Base-by-base conservation (phyloP, 1,139 yeast genomes). In the Candida gigantensis region DNA sequence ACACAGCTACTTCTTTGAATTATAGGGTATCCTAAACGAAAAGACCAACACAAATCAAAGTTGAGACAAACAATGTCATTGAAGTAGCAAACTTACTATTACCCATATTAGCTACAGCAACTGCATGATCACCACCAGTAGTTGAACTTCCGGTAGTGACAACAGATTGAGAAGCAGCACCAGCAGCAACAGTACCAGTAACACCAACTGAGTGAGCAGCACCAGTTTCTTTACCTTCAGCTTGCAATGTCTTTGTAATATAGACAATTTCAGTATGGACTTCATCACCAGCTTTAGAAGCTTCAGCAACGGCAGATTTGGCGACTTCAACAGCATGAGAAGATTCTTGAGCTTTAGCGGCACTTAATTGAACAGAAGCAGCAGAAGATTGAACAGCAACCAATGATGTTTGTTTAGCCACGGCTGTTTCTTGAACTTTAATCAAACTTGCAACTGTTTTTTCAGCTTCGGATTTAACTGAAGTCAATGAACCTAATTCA, bases 271-370 rank as follows among this genome's bases (percentile, higher is more conserved):
- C 34, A 11, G 34, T 30, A 5, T 17, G 11, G 16, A 42, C 40
- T 16, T 28, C 27, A 30, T 28, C 38, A 21, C 16, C 35, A 18
- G 44, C 43, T 24, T 25, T 17, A 6, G 40, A 40, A 6, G 44
- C 46, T 32, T 35, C 25, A 6, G 27, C 19, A 21, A 36, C 34
- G n/a, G 40, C 43, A 30, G 36, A 41, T 26, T 35, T 35, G 16
- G 21, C 39, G n/a, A 34, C n/a, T 12, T 29, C 32, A 23, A 31
- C 33, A 11, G 40, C 20, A 11, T 24, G 13, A 8, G 43, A 33
- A 24, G 30, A 15, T 17, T 31, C 44, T 28, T 42, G 23, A 10
- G 39, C 18, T 18, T 30, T 39, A 27, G 30, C 32, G 14, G 41
- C 16, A 10, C 34, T 5, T 14, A 32, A 15, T 24, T 40, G 17